Evolutionary conservation across 106 monocot genomes (phyloP), one percentile per base, ranked within the genome.

Genomic region (Iris macrosiphon): DNA sequence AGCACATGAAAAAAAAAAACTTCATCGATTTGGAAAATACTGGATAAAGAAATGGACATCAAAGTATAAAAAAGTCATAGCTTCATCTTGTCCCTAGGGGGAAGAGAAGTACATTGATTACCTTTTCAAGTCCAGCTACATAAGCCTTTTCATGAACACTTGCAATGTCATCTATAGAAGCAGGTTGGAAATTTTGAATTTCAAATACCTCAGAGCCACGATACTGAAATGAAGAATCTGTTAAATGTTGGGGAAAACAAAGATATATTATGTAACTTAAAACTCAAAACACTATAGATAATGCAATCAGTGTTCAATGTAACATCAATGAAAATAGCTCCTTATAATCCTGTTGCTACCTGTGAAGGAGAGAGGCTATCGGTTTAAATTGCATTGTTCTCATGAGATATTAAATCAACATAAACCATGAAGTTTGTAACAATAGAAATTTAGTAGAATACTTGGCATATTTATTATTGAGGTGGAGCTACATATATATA

Each of bases 131-230:
- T 26, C 83, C 83, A 44, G 61, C 30, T 22, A 93, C 58, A 51
- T 88, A 93, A 47, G 74, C 55, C 51, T 62, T 84, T 56, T 74
- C 59, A 73, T 93, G 93, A 55, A 93, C 87, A 42, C 61, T 60
- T 52, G 72, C 87, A 80, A 93, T 67, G 65, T 83, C 93, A 68
- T 93, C 83, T 16, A 88, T 21, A 7, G 87, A 77, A 38, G 87
- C 87, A 39, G 80, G 83, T 29, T 25, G 38, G 59, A 87, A 80
- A 77, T 72, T 68, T 67, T 80, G 73, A 31, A 88, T 40, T 75
- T 88, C 93, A 71, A 80, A 51, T 27, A 88, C 75, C 54, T 87
- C 68, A 21, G 65, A 61, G 18, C 74, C 62, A 50, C 83, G 83
- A 43, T 73, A 59, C 93, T 93, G 72, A 62, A 79, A 75, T 35